phyloP scores from a whole-genome alignment of 768 basidiomycete species.

The Mycena chlorophos region DNA sequence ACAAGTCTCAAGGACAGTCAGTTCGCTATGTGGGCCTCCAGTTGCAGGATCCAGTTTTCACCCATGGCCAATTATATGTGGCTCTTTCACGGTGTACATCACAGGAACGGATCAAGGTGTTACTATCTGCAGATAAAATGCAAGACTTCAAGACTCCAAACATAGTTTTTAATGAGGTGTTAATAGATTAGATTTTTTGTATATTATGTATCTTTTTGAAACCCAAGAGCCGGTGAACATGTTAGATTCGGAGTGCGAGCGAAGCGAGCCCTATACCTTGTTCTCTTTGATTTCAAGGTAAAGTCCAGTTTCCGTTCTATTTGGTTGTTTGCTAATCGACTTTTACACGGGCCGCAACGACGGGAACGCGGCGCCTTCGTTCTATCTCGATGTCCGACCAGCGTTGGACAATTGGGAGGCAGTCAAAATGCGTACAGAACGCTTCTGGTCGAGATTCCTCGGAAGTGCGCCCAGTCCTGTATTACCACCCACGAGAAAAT shows the following conservation, averaged over 20 bases:
- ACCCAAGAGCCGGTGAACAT: too few relatives aligned
- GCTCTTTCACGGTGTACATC: constrained; percentile 41
- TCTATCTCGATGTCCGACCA: constrained; percentile 92
- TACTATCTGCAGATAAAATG: too few relatives aligned
- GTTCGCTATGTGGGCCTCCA: constrained; percentile 42
- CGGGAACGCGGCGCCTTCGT: constrained; percentile 60
- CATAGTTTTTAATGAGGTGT: too few relatives aligned
- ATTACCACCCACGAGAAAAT: constrained; percentile 13
- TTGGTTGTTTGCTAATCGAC: too few relatives aligned
- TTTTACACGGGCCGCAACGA: constrained; percentile 85
- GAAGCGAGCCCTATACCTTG: too few relatives aligned
- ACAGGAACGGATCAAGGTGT: constrained; percentile 27
- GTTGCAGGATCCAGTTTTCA: constrained; percentile 35
- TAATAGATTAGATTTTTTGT: too few relatives aligned
- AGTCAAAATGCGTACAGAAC: constrained; percentile 74
- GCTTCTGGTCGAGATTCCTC: constrained; percentile 44
- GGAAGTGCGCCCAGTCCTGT: constrained; percentile 14
- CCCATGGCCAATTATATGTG: constrained; percentile 49
- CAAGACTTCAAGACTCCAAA: too few relatives aligned
- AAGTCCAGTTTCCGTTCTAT: too few relatives aligned
- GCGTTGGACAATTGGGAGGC: constrained; percentile 95
- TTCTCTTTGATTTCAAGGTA: too few relatives aligned
- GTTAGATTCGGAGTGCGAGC: too few relatives aligned
- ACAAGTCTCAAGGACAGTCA: constrained; percentile 49
- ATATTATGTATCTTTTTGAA: too few relatives aligned